phyloP scores from a whole-genome alignment of 2,329 filamentous ascomycete genomes.

The Aspergillus flavus region DNA sequence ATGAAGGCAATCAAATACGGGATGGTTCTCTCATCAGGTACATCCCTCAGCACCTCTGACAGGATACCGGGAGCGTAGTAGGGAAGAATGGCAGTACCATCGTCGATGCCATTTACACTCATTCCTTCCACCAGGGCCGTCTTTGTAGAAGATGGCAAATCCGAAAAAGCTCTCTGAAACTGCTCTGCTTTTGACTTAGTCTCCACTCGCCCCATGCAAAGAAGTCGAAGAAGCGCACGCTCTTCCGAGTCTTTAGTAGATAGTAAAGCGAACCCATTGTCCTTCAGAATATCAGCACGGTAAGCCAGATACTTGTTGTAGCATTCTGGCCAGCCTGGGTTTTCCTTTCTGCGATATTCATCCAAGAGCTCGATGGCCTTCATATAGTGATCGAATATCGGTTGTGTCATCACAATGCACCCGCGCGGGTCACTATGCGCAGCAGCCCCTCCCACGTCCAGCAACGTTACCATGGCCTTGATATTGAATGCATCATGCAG shows the following conservation, averaged over 20 bases:
- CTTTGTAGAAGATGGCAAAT: constrained; percentile 20
- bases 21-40: constrained; percentile 15
- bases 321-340: constrained; percentile 26
- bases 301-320: constrained; percentile 38
- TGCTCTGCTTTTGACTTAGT: constrained; percentile 32
- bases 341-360: constrained; percentile 28
- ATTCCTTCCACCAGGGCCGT: constrained; percentile 31
- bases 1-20: constrained; percentile 15
- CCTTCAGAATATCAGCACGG: constrained; percentile 30
- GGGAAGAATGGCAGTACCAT: constrained; percentile 38
- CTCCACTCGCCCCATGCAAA: constrained; percentile 41
- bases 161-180: constrained; percentile 31
- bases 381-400: constrained; percentile 36
- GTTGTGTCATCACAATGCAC: constrained; percentile 35
- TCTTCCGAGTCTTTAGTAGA: constrained; percentile 27
- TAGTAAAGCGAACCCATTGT: constrained; percentile 32
- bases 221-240: constrained; percentile 39
- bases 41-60: constrained; percentile 30
- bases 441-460: constrained; percentile 43
- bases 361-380: constrained; percentile 33
- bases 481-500: constrained; percentile 35
- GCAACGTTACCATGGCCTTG: constrained; percentile 41
- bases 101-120: constrained; percentile 38
- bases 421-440: constrained; percentile 39
- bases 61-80: constrained; percentile 45